phyloP scores from a whole-genome alignment of 1,284 basidiomycete genomes.

The Cutaneotrichosporon daszewskae region DNA sequence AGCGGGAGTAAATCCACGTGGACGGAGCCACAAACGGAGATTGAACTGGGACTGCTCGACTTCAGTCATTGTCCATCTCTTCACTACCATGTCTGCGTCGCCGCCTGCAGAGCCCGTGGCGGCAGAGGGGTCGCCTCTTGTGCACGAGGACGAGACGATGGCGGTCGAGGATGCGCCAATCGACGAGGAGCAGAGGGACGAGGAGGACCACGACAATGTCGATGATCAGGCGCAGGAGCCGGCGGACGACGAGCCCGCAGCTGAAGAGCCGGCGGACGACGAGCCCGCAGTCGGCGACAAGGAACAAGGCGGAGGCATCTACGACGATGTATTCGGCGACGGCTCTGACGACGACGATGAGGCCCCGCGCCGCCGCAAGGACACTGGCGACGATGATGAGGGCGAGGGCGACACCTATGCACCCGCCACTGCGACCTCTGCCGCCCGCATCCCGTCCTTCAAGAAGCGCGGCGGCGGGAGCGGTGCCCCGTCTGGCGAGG shows the following conservation, averaged over 20 bases:
- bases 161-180: not conserved
- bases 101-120: constrained; percentile 3
- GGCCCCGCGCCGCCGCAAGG: too few species aligned
- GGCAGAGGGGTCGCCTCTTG: too few species aligned
- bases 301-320: too few species aligned
- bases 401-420: constrained; percentile 62
- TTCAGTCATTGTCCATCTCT: not conserved
- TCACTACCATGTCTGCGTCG: constrained; percentile 8
- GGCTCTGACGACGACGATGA: constrained; percentile 51
- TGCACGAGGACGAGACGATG: not conserved
- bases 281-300: too few species aligned
- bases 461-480: constrained; percentile 43
- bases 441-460: constrained; percentile 43
- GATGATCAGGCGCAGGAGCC: not conserved
- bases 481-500: constrained; percentile 45
- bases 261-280: not conserved
- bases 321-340: constrained; percentile 54
- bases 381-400: constrained; percentile 39
- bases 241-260: not conserved
- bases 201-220: not conserved
- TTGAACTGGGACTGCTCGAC: not conserved
- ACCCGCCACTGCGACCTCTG: constrained; percentile 52
- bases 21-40: not conserved
- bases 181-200: constrained; percentile 1
- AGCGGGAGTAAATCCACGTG: not conserved